phyloP scores from a whole-genome alignment of 169 alveolate species.

The Toxoplasma gondii region DNA sequence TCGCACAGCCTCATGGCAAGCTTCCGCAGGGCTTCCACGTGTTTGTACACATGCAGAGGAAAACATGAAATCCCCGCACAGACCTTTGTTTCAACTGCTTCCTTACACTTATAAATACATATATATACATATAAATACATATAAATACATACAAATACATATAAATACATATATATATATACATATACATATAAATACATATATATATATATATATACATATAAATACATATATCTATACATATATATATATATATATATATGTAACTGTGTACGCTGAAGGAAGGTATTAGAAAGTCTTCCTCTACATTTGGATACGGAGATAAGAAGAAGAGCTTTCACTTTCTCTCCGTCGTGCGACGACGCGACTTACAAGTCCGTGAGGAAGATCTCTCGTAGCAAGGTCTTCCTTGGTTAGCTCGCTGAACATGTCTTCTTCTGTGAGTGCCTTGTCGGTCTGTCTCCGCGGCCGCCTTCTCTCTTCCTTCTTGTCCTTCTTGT shows the following conservation, averaged over 20 bases:
- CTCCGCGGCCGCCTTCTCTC: neutral
- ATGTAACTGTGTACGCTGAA: neutral
- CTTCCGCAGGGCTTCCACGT: neutral
- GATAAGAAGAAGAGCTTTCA: no score
- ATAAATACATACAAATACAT: neutral
- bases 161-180: neutral
- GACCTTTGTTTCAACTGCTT: neutral
- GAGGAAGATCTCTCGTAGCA: slow-evolving; percentile 16
- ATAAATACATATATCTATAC: neutral
- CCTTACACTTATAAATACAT: no score
- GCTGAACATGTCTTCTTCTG: slow-evolving; percentile 7
- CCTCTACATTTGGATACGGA: no score
- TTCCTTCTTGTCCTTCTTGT: neutral
- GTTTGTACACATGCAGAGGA: neutral
- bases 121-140: neutral
- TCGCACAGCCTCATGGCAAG: neutral
- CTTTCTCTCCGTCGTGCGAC: no score
- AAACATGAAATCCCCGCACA: neutral
- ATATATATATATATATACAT: neutral
- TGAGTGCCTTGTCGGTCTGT: neutral
- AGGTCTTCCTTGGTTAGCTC: slow-evolving; percentile 31
- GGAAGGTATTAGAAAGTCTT: no score
- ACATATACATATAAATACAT: neutral
- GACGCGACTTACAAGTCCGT: neutral
- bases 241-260: slow-evolving; percentile 11